Base-by-base conservation (phyloP, 331 rosid genomes). In the Saraca asoca region DNA sequence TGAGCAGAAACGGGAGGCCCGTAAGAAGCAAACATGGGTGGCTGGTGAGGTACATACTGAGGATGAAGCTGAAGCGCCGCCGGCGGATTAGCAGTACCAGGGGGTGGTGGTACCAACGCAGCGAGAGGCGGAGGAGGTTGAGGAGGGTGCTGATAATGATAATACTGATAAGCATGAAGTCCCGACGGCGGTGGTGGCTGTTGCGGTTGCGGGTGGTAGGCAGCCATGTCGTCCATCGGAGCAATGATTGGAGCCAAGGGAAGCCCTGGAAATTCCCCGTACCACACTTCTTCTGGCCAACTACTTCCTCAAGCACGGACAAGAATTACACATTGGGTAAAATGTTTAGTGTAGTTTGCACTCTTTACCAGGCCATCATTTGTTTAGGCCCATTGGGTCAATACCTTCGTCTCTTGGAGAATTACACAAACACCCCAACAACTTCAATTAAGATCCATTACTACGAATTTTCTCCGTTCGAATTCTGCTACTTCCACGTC, bases 181-280 rank as follows among this genome's bases (percentile, higher is more conserved):
- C 77, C 78, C n/a, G 86, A 55, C 7, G 83, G 85, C 35, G 79
- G 87, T 33, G 85, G 74, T 37, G 86, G 56, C 7, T 81, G 85
- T 41, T 81, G 87, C 29, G 85, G 74, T 37, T 82, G 95, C 5
- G 86, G 49, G 85, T 83, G 86, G 87, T 80, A 88, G 20, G 90
- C 83, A 48, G 92, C 81, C 87, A 85, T 81, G 72, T 84, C 96
- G 80, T 90, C 95, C 95, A 84, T 90, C 52, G 78, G 62, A 72
- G 69, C 19, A 24, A 45, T 49, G 51, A 75, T 58, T 49, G 75
- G 24, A 49, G 57, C 24, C 39, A 67, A 29, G 42, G n/a, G 19
- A 31, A 64, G 74, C 86, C 83, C 85, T 64, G 72, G 70, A 69
- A 63, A n/a, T 69, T 41, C 16, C 7, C 17, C 48, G 18, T 24